Evolutionary conservation across 2,329 filamentous ascomycete species (phyloP).

Genomic region (Falciphora oryzae): DNA sequence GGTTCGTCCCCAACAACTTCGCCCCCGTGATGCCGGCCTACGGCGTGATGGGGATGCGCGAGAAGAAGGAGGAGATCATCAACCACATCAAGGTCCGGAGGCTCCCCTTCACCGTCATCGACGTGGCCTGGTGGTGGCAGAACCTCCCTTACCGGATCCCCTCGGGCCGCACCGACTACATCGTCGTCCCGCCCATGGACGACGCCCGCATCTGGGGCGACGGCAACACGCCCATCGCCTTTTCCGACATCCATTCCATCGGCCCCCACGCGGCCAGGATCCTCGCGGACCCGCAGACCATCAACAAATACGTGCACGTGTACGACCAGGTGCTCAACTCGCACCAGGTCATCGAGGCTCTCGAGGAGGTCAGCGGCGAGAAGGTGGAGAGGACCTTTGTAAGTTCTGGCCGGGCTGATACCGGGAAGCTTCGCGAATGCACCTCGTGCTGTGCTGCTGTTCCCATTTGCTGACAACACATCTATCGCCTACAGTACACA

Average conservation of each 20-base stretch:
- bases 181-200: constrained; percentile 28
- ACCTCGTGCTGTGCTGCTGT: not conserved
- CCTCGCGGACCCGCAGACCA: constrained; percentile 43
- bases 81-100: constrained; percentile 40
- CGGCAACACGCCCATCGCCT: constrained; percentile 34
- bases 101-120: constrained; percentile 50
- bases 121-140: constrained; percentile 56
- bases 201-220: constrained; percentile 36
- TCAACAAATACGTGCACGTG: constrained; percentile 46
- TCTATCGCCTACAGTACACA: not conserved
- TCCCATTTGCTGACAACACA: not conserved
- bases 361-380: constrained; percentile 45
- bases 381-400: constrained; percentile 34
- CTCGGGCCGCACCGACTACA: constrained; percentile 35
- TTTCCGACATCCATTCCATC: constrained; percentile 47
- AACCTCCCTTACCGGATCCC: constrained; percentile 25
- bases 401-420: constrained; percentile 8
- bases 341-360: constrained; percentile 38
- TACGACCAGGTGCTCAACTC: constrained; percentile 40
- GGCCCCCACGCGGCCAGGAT: constrained; percentile 46
- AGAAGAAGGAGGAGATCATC: constrained; percentile 44
- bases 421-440: no score
- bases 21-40: constrained; percentile 11
- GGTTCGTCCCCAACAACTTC: constrained; percentile 21
- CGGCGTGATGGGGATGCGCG: constrained; percentile 14